Percentiles rank a stretch among this genome's conserved stretches.
Evolutionary conservation across 1,139 yeast species (phyloP).

Genomic region (Meyerozyma athensensis): DNA sequence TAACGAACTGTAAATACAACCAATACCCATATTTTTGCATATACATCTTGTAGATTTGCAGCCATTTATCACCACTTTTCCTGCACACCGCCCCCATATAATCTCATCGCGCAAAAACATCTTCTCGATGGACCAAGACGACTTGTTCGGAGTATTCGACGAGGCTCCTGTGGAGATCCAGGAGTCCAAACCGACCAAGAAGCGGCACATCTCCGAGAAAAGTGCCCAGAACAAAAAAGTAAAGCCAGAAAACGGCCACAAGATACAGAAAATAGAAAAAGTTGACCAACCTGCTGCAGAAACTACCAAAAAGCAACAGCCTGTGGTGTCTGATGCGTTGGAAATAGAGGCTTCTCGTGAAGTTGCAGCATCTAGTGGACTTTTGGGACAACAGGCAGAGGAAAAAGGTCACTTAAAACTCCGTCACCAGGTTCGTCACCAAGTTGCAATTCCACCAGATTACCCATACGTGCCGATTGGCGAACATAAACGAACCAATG

Average conservation of each 20-base stretch:
- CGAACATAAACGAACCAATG: constrained; percentile 66
- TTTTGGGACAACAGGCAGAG: constrained; percentile 32
- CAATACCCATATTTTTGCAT: neutral
- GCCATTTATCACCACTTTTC: neutral
- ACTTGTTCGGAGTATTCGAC: constrained; percentile 64
- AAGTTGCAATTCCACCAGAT: constrained; percentile 92
- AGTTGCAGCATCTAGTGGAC: constrained; percentile 74
- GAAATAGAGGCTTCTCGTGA: constrained; percentile 91
- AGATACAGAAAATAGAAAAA: constrained; percentile 10
- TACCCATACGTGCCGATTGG: constrained; percentile 85
- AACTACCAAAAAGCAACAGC: constrained; percentile 32
- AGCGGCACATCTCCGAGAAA: constrained; percentile 4
- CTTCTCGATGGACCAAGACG: constrained; percentile 38
- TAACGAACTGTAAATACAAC: too few species aligned
- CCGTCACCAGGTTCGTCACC: constrained; percentile 94
- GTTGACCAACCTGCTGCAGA: constrained; percentile 11
- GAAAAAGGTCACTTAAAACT: constrained; percentile 55
- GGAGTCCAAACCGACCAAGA: constrained; percentile 4
- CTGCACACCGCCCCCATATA: neutral
- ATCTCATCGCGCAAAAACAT: constrained; percentile 3
- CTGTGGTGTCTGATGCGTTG: constrained; percentile 83
- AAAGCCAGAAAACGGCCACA: constrained; percentile 7
- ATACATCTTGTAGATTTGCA: neutral
- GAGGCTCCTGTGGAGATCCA: constrained; percentile 38
- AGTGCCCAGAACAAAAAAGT: constrained; percentile 5